A percentile compares a stretch with the other conserved stretches of the same genome.
Conservation (phyloP, 2,329 filamentous ascomycete genomes). For the Fusarium sp. region DNA sequence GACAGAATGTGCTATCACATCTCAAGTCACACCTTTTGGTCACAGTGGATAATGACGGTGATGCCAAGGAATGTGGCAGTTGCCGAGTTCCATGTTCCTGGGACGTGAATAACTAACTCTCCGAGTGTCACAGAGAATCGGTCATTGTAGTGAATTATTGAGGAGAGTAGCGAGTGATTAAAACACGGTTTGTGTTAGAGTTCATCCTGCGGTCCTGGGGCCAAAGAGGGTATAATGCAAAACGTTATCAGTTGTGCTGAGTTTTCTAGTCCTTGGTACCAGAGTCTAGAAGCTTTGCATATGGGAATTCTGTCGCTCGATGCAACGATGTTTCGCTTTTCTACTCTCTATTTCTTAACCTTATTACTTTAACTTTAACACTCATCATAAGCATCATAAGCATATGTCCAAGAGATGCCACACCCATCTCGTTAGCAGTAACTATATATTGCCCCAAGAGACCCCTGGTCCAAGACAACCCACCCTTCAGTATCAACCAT, state of each 20-base stretch:
- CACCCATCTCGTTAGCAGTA: not conserved
- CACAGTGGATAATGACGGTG: conserved; percentile 3
- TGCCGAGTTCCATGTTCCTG: conserved; percentile 30
- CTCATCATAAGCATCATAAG: not conserved
- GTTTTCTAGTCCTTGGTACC: not conserved
- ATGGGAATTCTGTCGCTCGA: not conserved
- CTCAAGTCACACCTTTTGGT: not conserved
- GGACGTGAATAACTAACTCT: not conserved
- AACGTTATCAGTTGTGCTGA: not conserved
- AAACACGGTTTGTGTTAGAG: conserved; percentile 1
- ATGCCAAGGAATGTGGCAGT: conserved; percentile 28
- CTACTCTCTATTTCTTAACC: not conserved
- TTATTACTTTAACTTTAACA: not conserved
- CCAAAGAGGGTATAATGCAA: not conserved
- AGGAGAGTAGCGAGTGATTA: not conserved
- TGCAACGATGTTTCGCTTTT: not conserved
- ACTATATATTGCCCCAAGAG: not conserved
- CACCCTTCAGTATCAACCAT: conserved; percentile 1
- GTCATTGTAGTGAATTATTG: conserved; percentile 1
- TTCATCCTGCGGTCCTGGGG: conserved; percentile 11
- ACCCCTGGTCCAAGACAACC: conserved; percentile 11
- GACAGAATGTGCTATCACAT: not conserved
- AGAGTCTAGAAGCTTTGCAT: not conserved
- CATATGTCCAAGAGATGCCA: not conserved
- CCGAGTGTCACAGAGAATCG: not conserved